A percentile compares a stretch with the other conserved stretches of the same genome.
Evolutionary conservation across 257 asterid genomes (phyloP).

Genomic region (Apocynum venetum): DNA sequence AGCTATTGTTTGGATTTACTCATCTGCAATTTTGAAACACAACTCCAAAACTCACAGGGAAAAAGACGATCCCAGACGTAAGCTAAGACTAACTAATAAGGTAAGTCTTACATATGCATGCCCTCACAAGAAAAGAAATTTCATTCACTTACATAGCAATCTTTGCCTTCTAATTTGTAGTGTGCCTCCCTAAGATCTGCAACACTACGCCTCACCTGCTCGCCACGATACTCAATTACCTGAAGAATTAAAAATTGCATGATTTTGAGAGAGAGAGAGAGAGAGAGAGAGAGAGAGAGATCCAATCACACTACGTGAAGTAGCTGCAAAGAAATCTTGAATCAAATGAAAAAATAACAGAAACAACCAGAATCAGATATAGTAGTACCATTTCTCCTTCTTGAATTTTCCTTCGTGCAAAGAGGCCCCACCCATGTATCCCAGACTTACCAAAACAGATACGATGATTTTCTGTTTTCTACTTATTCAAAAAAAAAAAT

Average conservation of each 20-base stretch:
- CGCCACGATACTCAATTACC: constrained; percentile 95
- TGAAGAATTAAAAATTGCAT: constrained; percentile 27
- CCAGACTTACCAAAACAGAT: constrained; percentile 97
- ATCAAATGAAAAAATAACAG: not conserved
- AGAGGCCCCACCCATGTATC: constrained; percentile 99
- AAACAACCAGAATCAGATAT: not conserved
- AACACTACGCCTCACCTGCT: constrained; percentile 76
- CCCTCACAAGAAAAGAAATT: constrained; percentile 4
- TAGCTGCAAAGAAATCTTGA: not conserved
- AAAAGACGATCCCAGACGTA: not conserved
- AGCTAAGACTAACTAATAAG: not conserved
- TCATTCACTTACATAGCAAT: constrained; percentile 83
- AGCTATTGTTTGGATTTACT: not conserved
- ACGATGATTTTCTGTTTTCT: constrained; percentile 67
- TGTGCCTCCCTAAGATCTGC: constrained; percentile 88
- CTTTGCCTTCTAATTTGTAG: constrained; percentile 74
- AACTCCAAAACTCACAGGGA: not conserved
- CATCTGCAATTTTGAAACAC: not conserved
- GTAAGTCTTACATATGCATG: not conserved
- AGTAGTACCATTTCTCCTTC: constrained; percentile 87
- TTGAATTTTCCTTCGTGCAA: constrained; percentile 77
- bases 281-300: not conserved
- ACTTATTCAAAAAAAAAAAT: constrained; percentile 28
- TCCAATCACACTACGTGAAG: not conserved
- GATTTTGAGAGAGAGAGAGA: constrained; percentile 12